Conservation (phyloP, 768 basidiomycete species). For the Psilocybe azurescens region DNA sequence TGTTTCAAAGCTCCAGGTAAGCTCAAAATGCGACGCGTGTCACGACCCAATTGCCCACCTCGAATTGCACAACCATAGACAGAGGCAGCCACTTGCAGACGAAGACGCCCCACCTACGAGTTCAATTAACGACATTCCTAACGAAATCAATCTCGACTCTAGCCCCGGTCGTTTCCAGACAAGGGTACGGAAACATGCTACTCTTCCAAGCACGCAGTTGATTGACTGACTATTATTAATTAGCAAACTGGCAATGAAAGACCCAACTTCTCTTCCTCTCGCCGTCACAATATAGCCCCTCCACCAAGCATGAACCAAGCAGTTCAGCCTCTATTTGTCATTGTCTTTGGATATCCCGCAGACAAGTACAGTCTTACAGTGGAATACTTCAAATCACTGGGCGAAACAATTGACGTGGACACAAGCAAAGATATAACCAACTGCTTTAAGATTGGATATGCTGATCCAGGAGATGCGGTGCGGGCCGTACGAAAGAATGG, state of each 20-base stretch:
- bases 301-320: slow-evolving; percentile 23
- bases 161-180: slow-evolving; percentile 47
- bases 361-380: slow-evolving; percentile 76
- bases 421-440: slow-evolving; percentile 73
- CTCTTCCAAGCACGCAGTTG: slow-evolving; percentile 6
- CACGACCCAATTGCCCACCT: slow-evolving; percentile 15
- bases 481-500: slow-evolving; percentile 85
- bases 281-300: slow-evolving; percentile 35
- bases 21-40: slow-evolving; percentile 15
- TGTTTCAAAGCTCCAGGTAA: slow-evolving; percentile 79
- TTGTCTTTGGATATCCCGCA: slow-evolving; percentile 89
- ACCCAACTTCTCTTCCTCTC: slow-evolving; percentile 39
- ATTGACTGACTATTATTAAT: not conserved
- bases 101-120: slow-evolving; percentile 82
- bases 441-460: slow-evolving; percentile 83
- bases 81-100: slow-evolving; percentile 67
- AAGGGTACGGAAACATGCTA: slow-evolving; percentile 37
- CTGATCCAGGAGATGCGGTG: slow-evolving; percentile 72
- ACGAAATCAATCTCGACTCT: slow-evolving; percentile 53
- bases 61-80: slow-evolving; percentile 36
- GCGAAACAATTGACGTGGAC: slow-evolving; percentile 71
- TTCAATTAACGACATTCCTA: slow-evolving; percentile 78
- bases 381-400: slow-evolving; percentile 78
- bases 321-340: slow-evolving; percentile 60
- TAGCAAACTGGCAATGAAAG: slow-evolving; percentile 46